Percentiles rank a stretch among this genome's conserved stretches.
Evolutionary conservation across 768 basidiomycete species (phyloP).

Genomic region (Dacryopinax primogenitus): DNA sequence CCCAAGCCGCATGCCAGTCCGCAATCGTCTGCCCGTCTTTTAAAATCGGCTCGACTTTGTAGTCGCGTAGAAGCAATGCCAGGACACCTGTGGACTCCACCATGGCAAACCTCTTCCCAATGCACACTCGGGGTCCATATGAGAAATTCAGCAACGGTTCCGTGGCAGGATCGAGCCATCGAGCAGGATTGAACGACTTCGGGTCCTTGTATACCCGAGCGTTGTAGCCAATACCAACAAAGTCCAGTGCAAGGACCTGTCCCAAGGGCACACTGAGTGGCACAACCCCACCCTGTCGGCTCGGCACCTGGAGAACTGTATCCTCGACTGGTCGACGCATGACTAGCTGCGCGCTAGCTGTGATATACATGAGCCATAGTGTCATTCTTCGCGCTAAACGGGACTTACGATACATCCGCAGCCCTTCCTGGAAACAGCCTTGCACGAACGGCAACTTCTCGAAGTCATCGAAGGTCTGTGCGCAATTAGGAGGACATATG

Average conservation of each 20-base stretch:
- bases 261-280: neutral
- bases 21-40: neutral
- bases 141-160: neutral
- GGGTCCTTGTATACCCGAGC: neutral
- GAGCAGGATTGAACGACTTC: neutral
- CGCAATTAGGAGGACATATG: neutral
- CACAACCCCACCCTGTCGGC: neutral
- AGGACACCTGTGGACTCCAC: neutral
- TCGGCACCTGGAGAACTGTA: neutral
- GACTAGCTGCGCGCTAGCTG: neutral
- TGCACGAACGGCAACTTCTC: neutral
- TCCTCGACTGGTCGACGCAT: neutral
- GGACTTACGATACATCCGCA: neutral
- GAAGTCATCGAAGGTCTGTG: neutral
- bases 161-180: neutral
- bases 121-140: neutral
- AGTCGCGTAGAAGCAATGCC: neutral
- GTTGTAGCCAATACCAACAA: neutral
- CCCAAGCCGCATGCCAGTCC: neutral
- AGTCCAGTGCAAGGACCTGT: neutral
- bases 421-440: neutral
- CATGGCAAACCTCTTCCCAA: neutral
- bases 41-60: neutral
- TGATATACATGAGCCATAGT: neutral
- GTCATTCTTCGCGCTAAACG: neutral